These are phyloP conservation scores for Paraurostyla sp. DNA, from an alignment of 73 alveolate species.

Conservation along the genomic window DNA sequence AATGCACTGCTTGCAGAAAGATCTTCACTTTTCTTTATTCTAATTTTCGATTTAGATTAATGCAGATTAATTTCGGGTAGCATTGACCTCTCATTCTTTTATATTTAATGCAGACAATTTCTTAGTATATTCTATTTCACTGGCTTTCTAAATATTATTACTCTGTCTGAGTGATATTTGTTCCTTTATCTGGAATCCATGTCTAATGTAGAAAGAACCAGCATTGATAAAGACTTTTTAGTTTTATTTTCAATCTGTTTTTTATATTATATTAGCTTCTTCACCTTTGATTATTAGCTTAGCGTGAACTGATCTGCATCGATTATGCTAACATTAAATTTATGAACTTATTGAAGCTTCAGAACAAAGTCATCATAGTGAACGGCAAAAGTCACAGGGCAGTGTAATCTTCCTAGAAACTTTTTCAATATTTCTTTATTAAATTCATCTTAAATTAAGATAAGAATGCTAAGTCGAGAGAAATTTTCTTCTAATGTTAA, in stretches of 20 bases:
- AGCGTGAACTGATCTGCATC: conserved; percentile 50
- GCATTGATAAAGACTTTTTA: conserved; percentile 3
- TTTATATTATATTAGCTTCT: conserved; percentile 9
- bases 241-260: conserved; percentile 18
- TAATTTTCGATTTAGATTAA: not conserved
- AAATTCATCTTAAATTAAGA: conserved; percentile 50
- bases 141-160: conserved; percentile 38
- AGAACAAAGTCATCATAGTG: conserved; percentile 34
- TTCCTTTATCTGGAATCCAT: conserved; percentile 4
- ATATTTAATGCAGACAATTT: not conserved
- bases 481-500: not conserved
- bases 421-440: conserved; percentile 32
- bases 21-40: conserved; percentile 1
- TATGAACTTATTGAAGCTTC: conserved; percentile 13
- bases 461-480: not conserved
- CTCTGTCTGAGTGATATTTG: conserved; percentile 23
- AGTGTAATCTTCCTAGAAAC: not conserved
- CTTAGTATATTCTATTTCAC: conserved; percentile 17
- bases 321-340: conserved; percentile 20
- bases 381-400: conserved; percentile 31
- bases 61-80: not conserved
- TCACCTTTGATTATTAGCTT: conserved; percentile 30
- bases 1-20: not conserved
- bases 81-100: conserved; percentile 14
- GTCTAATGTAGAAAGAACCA: conserved; percentile 38